These are phyloP conservation scores for Hansenula sp. DNA, from an alignment of 1,139 yeast species.

Conservation along the genomic window DNA sequence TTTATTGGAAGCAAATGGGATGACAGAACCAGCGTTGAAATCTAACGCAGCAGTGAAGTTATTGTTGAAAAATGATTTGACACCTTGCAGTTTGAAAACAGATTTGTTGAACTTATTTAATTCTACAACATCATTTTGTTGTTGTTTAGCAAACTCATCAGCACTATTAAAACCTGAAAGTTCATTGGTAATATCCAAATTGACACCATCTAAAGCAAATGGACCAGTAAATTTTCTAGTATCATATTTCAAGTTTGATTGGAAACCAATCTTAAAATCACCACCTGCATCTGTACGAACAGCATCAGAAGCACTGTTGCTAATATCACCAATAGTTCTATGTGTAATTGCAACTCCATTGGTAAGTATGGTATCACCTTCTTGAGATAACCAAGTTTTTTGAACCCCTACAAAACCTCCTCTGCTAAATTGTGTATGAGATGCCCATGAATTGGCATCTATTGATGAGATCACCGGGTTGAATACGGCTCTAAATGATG, in stretches of 20 bases:
- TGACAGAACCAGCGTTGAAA: constrained; percentile 25
- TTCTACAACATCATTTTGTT: constrained; percentile 11
- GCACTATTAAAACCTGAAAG: constrained; percentile 21
- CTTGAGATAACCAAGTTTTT: constrained; percentile 8
- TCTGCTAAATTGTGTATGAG: constrained; percentile 20
- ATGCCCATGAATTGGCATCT: constrained; percentile 22
- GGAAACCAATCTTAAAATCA: constrained; percentile 26
- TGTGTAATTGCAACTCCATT: constrained; percentile 25
- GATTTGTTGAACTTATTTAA: constrained; percentile 24
- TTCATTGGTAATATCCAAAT: constrained; percentile 24
- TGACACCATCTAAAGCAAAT: constrained; percentile 24
- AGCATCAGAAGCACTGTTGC: constrained; percentile 20
- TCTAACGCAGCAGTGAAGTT: constrained; percentile 23
- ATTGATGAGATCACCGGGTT: constrained; percentile 23
- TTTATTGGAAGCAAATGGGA: constrained; percentile 14
- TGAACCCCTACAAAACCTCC: constrained; percentile 25
- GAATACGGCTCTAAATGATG: constrained; percentile 25
- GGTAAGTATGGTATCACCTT: constrained; percentile 19
- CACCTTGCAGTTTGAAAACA: constrained; percentile 19
- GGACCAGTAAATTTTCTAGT: constrained; percentile 23
- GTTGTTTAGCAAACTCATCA: constrained; percentile 17
- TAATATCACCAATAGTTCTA: constrained; percentile 22
- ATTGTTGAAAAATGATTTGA: constrained; percentile 23
- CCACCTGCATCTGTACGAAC: constrained; percentile 25
- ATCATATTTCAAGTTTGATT: constrained; percentile 23